Conservation (phyloP, 139 green algal genomes). For the Marvania coccoides region DNA sequence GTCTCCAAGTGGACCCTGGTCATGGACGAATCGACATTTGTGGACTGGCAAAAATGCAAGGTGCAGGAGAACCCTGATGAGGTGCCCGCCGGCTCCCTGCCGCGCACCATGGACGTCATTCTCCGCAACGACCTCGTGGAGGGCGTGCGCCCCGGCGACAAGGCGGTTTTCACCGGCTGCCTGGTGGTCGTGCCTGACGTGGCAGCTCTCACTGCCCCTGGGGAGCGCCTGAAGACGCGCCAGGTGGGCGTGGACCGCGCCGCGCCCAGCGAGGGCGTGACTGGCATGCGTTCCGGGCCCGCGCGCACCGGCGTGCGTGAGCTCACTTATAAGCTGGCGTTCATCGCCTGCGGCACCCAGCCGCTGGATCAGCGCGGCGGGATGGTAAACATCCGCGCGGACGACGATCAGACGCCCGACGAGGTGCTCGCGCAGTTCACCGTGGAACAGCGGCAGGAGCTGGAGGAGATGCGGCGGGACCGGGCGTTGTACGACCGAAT, state of each 20-base stretch:
- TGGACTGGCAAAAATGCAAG: slow-evolving; percentile 96
- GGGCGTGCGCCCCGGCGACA: slow-evolving; percentile 90
- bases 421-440: slow-evolving; percentile 54
- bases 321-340: slow-evolving; percentile 87
- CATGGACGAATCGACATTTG: slow-evolving; percentile 87
- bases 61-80: slow-evolving; percentile 93
- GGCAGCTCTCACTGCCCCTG: slow-evolving; percentile 51
- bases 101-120: slow-evolving; percentile 93
- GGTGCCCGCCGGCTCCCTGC: slow-evolving; percentile 88
- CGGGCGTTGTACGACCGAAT: slow-evolving; percentile 51
- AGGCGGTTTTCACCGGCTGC: slow-evolving; percentile 82
- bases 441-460: slow-evolving; percentile 24
- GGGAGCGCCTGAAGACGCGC: slow-evolving; percentile 34
- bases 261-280: slow-evolving; percentile 46
- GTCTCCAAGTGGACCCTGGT: slow-evolving; percentile 67
- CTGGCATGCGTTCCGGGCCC: slow-evolving; percentile 51
- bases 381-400: slow-evolving; percentile 73
- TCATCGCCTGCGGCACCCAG: slow-evolving; percentile 72
- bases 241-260: slow-evolving; percentile 7
- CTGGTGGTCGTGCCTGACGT: slow-evolving; percentile 95
- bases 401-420: slow-evolving; percentile 49
- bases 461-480: slow-evolving; percentile 44
- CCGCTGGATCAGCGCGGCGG: slow-evolving; percentile 36
- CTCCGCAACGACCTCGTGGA: slow-evolving; percentile 89
- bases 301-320: slow-evolving; percentile 68